Evolutionary conservation across 179 eudicot genomes (phyloP).

Genomic region (Patellifolia procumbens): DNA sequence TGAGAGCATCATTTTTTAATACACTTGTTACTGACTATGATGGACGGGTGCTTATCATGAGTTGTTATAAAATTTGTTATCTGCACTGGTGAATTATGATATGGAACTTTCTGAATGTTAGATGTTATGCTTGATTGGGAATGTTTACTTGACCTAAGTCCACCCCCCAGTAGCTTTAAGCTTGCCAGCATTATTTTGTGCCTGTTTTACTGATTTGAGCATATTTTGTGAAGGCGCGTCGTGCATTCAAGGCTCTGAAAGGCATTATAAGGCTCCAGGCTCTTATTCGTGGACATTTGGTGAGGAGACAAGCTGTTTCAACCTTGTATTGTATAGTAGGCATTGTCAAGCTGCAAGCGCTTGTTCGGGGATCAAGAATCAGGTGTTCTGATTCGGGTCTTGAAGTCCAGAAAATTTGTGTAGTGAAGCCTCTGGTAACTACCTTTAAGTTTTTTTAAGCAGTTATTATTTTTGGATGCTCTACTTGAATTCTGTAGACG

Average conservation of each 20-base stretch:
- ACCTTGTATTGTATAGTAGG: constrained; percentile 78
- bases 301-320: constrained; percentile 93
- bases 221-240: constrained; percentile 74
- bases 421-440: constrained; percentile 49
- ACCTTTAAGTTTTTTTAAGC: not conserved
- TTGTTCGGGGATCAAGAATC: constrained; percentile 73
- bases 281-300: constrained; percentile 95
- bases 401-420: constrained; percentile 50
- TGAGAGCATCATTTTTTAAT: no score
- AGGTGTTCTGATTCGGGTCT: constrained; percentile 59
- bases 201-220: constrained; percentile 21
- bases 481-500: not conserved
- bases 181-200: not conserved
- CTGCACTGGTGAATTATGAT: not conserved
- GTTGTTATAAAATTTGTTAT: not conserved
- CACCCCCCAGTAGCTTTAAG: not conserved
- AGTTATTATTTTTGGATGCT: constrained; percentile 14
- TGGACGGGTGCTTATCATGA: not conserved
- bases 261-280: constrained; percentile 99
- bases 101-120: not conserved
- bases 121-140: not conserved
- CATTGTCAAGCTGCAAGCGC: constrained; percentile 77
- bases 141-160: not conserved
- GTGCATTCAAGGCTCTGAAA: constrained; percentile 93
- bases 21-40: not conserved